Percentiles rank a stretch among this genome's conserved stretches.
These are phyloP conservation scores for Paramecium primaurelia DNA, from an alignment of 73 alveolate species.

Conservation along the genomic window DNA sequence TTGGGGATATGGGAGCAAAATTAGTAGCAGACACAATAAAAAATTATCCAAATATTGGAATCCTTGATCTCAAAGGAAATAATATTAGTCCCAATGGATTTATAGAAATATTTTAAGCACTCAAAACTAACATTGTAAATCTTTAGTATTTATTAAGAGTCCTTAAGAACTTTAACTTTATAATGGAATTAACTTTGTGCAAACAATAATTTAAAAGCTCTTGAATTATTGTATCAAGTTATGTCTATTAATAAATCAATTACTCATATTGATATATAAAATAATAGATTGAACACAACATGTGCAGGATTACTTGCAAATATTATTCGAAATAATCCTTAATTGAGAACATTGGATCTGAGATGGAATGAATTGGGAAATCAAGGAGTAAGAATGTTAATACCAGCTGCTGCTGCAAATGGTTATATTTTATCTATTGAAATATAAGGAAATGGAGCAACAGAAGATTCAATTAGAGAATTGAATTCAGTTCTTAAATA, in stretches of 20 bases:
- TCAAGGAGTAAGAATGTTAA: constrained; percentile 36
- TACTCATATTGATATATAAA: constrained; percentile 47
- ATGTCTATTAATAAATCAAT: constrained; percentile 45
- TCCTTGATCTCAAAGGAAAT: constrained; percentile 51
- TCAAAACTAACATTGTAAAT: constrained; percentile 29
- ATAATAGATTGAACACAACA: constrained; percentile 39
- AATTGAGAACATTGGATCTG: constrained; percentile 30
- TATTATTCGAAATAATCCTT: constrained; percentile 50
- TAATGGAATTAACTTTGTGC: constrained; percentile 57
- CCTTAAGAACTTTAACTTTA: constrained; percentile 28
- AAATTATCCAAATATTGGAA: constrained; percentile 47
- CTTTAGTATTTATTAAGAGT: background rate
- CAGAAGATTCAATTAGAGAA: constrained; percentile 53
- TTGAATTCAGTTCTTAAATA: background rate
- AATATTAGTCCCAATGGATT: constrained; percentile 50
- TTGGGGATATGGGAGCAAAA: constrained; percentile 58
- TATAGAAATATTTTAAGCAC: constrained; percentile 32
- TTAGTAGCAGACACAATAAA: constrained; percentile 39
- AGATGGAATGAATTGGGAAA: constrained; percentile 59
- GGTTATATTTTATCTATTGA: constrained; percentile 26
- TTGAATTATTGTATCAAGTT: constrained; percentile 21
- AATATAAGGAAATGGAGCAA: constrained; percentile 53
- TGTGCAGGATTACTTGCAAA: constrained; percentile 52
- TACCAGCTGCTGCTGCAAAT: constrained; percentile 39
- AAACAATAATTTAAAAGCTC: constrained; percentile 27